phyloP scores from a whole-genome alignment of 208 protist species.

The Tritrichomonas musculus region DNA sequence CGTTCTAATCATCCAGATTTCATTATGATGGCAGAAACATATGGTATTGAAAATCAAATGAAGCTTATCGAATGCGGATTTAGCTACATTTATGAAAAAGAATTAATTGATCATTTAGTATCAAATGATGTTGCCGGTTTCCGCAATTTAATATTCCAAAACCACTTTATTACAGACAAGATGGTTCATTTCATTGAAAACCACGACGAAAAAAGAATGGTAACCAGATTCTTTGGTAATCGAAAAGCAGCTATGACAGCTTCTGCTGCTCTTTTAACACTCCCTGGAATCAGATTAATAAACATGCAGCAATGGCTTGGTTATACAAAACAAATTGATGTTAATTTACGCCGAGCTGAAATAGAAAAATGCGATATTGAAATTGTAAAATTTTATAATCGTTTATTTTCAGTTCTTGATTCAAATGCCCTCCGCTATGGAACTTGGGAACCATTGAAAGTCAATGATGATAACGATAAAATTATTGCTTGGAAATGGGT shows the following conservation, averaged over 20 bases:
- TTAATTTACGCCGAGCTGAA: slow-evolving; percentile 27
- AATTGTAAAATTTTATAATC: neutral
- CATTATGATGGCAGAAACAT: slow-evolving; percentile 39
- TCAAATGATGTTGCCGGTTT: slow-evolving; percentile 24
- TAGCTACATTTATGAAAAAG: slow-evolving; percentile 39
- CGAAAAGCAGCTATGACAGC: neutral
- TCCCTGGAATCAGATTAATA: slow-evolving; percentile 36
- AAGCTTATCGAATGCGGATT: slow-evolving; percentile 6
- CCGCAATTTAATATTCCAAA: neutral
- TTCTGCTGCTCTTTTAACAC: slow-evolving; percentile 14
- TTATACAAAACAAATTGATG: slow-evolving; percentile 32
- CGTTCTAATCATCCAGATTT: slow-evolving; percentile 31
- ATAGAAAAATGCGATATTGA: neutral
- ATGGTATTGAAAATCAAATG: neutral
- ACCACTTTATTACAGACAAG: neutral
- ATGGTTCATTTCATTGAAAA: slow-evolving; percentile 36
- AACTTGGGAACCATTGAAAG: neutral
- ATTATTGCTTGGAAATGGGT: slow-evolving; percentile 16
- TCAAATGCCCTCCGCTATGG: neutral
- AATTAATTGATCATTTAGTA: slow-evolving; percentile 4
- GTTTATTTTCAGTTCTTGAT: neutral
- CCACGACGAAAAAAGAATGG: slow-evolving; percentile 30
- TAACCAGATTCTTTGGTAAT: neutral
- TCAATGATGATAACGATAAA: neutral
- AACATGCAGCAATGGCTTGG: slow-evolving; percentile 24